Percentiles rank a stretch among this genome's conserved stretches.
phyloP scores from a whole-genome alignment of 306 rosid species.

The Vigna trinervia region DNA sequence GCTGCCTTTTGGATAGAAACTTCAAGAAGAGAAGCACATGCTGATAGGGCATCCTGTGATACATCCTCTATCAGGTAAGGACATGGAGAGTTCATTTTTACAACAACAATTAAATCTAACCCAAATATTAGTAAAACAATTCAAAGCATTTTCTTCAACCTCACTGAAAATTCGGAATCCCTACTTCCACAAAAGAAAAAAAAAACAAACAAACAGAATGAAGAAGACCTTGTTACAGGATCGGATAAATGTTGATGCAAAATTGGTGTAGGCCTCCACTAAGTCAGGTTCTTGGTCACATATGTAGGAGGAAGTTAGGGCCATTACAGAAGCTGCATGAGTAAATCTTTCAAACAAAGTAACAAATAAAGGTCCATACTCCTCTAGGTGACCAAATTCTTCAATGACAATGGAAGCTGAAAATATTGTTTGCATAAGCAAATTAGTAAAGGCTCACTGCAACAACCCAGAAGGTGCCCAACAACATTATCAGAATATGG shows the following conservation, averaged over 20 bases:
- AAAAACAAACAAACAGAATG: neutral
- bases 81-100: constrained; percentile 37
- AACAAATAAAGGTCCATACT: constrained; percentile 81
- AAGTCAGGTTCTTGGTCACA: constrained; percentile 99
- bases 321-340: constrained; percentile 80
- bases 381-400: constrained; percentile 89
- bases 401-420: constrained; percentile 93
- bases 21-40: constrained; percentile 83
- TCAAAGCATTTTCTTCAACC: constrained; percentile 31
- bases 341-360: constrained; percentile 91
- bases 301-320: constrained; percentile 90
- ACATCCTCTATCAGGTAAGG: constrained; percentile 42
- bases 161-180: constrained; percentile 10
- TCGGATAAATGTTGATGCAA: constrained; percentile 81
- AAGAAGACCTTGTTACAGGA: constrained; percentile 75
- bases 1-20: constrained; percentile 91
- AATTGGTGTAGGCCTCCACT: constrained; percentile 94
- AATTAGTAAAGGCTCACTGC: constrained; percentile 29
- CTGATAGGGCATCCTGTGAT: constrained; percentile 80
- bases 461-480: constrained; percentile 21
- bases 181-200: neutral
- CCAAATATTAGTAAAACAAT: constrained; percentile 33
- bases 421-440: constrained; percentile 43
- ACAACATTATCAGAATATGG: constrained; percentile 22
- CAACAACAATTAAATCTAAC: constrained; percentile 26